phyloP scores from a whole-genome alignment of 2,329 filamentous ascomycete genomes.

The Aspergillus sp. region DNA sequence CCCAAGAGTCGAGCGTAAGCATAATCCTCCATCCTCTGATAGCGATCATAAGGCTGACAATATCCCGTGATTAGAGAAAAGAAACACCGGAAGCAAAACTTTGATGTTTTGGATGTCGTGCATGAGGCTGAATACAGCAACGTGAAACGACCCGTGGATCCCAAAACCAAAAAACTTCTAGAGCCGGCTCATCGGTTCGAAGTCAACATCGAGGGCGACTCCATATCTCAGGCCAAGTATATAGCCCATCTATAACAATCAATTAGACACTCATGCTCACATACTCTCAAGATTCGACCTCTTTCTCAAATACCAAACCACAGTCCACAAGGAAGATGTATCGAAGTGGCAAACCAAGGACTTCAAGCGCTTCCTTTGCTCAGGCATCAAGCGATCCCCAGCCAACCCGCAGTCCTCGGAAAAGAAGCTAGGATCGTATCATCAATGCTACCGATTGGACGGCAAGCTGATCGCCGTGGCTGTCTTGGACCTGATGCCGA shows the following conservation, averaged over 20 bases:
- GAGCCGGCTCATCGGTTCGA: conserved; percentile 52
- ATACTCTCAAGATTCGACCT: conserved; percentile 39
- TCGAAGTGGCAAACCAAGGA: conserved; percentile 44
- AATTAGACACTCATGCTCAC: background rate
- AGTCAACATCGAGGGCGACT: conserved; percentile 48
- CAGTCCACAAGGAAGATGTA: conserved; percentile 46
- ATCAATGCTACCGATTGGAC: conserved; percentile 52
- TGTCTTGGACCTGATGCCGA: conserved; percentile 49
- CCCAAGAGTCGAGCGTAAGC: conserved; percentile 47
- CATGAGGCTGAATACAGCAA: conserved; percentile 47
- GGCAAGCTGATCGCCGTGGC: conserved; percentile 50
- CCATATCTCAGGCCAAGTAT: conserved; percentile 47
- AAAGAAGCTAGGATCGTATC: conserved; percentile 49
- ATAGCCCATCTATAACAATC: conserved; percentile 6
- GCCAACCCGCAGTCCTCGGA: conserved; percentile 37
- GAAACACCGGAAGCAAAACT: conserved; percentile 41
- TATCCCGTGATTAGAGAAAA: conserved; percentile 38
- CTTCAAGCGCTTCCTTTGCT: conserved; percentile 50
- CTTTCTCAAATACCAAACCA: conserved; percentile 48
- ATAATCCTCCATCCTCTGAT: background rate
- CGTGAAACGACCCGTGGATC: conserved; percentile 45
- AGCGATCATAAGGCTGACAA: background rate
- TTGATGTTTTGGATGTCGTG: conserved; percentile 43
- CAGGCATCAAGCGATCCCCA: conserved; percentile 42
- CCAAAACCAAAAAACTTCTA: conserved; percentile 42